Conservation (phyloP, 2,329 filamentous ascomycete species). For the Aspergillus pseudoviridinutans region DNA sequence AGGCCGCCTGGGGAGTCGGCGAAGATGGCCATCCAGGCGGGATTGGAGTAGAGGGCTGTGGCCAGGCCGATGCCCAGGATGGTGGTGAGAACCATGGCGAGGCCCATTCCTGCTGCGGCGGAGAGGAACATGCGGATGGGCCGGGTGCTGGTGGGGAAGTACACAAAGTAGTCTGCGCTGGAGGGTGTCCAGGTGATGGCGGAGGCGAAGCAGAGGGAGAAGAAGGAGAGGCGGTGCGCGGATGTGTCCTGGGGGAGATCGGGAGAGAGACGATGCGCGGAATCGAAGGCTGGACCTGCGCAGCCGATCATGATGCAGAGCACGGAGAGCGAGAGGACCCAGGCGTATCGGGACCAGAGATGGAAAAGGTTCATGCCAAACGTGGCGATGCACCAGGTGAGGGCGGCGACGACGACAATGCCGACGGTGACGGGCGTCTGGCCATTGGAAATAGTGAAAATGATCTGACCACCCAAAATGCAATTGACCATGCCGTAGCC, state of each 20-base stretch:
- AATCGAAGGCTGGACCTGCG: constrained; percentile 33
- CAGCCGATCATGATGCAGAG: constrained; percentile 38
- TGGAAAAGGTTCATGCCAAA: constrained; percentile 41
- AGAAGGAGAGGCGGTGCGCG: constrained; percentile 32
- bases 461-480: constrained; percentile 38
- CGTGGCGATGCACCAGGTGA: constrained; percentile 30
- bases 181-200: constrained; percentile 30
- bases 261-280: constrained; percentile 18
- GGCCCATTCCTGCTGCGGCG: constrained; percentile 31
- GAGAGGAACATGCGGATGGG: constrained; percentile 32
- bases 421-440: constrained; percentile 33
- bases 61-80: constrained; percentile 39
- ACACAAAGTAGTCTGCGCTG: constrained; percentile 41
- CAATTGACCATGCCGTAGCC: constrained; percentile 40
- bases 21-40: constrained; percentile 29
- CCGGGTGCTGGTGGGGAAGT: constrained; percentile 33
- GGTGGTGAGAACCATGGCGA: constrained; percentile 30
- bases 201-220: constrained; percentile 32
- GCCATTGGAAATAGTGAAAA: constrained; percentile 35
- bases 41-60: constrained; percentile 26
- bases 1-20: constrained; percentile 29
- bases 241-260: constrained; percentile 18
- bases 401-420: constrained; percentile 31
- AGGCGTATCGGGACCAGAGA: constrained; percentile 36
- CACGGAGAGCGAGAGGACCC: constrained; percentile 11